Base-by-base conservation (phyloP, 306 rosid species). In the Casuarina glauca region DNA sequence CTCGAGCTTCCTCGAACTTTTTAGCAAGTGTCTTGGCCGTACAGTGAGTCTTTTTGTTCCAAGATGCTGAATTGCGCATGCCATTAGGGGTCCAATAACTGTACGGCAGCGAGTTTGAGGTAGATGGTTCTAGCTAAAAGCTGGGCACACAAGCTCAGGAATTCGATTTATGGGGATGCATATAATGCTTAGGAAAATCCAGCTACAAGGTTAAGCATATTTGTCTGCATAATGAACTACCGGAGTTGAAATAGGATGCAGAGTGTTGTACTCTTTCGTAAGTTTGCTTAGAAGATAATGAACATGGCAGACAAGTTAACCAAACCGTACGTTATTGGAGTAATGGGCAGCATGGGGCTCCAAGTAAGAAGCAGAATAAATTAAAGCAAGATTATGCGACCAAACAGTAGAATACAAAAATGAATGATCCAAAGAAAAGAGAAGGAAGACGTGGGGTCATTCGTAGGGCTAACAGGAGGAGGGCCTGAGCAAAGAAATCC, bases 261-360 rank as follows among this genome's bases (percentile, higher is more conserved):
- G 15, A 51, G 20, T 17, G 16, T 35, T 11, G 38, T 35, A 36
- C 43, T 26, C 43, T 61, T 3, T 60, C 2, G 5, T 36, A 10
- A 9, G 12, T 26, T 32, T 60, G 1, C 16, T 60, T 60, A 60
- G 45, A 5, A 13, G 19, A 38, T 5, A 62, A 62, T 12, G 2
- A 17, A 17, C 6, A 2, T 5, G 16, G 48, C 20, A 42, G 77
- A 43, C 77, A 64, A 45, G 70, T 41, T 7, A 42, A 35, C 38
- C 41, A 44, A 55, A 20, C 13, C 16, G 3, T 45, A 42, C 3
- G 15, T 51, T 73, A 43, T 26, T 73, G 64, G 69, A 74, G 80
- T 74, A 26, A 87, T 84, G 91, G 87, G 87, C 86, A 63, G 80
- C 66, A 51, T 64, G 74, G 51, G 48, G 73, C 12, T 19, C 16